Evolutionary conservation across 1,284 basidiomycete species (phyloP), one percentile per base, ranked within the genome.

Genomic region (Laetiporus sulphureus): DNA sequence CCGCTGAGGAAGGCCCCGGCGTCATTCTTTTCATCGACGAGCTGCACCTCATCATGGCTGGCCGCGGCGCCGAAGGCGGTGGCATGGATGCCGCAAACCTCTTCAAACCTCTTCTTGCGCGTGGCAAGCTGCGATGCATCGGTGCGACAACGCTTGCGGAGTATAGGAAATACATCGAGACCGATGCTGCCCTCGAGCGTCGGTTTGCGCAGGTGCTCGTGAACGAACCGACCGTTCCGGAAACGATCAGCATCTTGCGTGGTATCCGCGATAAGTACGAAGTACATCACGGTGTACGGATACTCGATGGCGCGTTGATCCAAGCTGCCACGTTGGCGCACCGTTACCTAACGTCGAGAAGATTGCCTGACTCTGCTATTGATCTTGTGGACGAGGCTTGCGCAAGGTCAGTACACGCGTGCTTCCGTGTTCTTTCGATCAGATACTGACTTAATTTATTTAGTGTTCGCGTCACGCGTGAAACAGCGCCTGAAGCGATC

Each of bases 1-100:
- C 89, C 3, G 72, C 83, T 0, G 82, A 92, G 42, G 79, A 91
- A 36, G 92, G 90, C 32, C 78, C 71, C 3, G 83, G 85, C 19
- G 79, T 97, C 56, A 92, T 98, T 51, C 77, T 99, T 29, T 98
- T 98, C 71, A 84, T 98, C 55, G 94, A 99, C 58, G 95, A 98
- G 61, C 71, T 93, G 15, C 91, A 95, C 57, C 77, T 93, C 32
- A 85, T 96, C 64, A 92, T 94, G 88, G 83, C 89, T 6, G 88
- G 90, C 11, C 72, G 80, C 46, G 86, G 84, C 27, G 62, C 71
- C 3, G 79, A 84, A 56, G 80, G 83, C 35, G 83, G 83, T 23
- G 84, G 85, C 40, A 88, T 90, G 84, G 85, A 88, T 51, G 85
- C 84, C 3, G 90, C 84, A 7, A 95, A 95, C 65, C 68, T 94